A percentile compares a stretch with the other conserved stretches of the same genome.
These are phyloP conservation scores for Pestalotiopsis sp. DNA, from an alignment of 2,329 filamentous ascomycete species.

Conservation along the genomic window DNA sequence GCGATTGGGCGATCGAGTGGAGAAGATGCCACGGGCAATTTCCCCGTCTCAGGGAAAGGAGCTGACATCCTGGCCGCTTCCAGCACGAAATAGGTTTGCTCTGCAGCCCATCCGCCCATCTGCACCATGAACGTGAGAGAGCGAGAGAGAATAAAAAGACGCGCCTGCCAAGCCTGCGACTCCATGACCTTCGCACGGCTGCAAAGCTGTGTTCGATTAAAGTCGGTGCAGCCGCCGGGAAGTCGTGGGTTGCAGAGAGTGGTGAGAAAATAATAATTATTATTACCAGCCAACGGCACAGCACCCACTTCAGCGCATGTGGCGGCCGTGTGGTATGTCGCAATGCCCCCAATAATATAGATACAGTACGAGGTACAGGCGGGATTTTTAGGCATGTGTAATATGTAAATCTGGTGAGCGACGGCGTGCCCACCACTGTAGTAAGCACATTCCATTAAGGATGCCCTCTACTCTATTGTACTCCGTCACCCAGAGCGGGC, in stretches of 20 bases:
- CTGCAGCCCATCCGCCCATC: constrained; percentile 10
- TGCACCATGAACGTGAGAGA: background rate
- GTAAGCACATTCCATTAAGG: background rate
- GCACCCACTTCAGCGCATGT: background rate
- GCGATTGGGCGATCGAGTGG: constrained; percentile 9
- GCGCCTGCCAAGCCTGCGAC: constrained; percentile 9
- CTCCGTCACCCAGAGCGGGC: background rate
- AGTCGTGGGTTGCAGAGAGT: background rate
- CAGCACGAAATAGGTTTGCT: constrained; percentile 2
- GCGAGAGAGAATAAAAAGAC: background rate
- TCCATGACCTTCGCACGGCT: background rate
- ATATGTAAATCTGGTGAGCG: no score
- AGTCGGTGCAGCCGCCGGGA: background rate
- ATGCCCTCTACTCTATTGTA: background rate
- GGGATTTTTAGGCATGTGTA: background rate
- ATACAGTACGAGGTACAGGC: background rate
- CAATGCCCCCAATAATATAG: background rate
- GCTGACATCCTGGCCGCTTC: constrained; percentile 6
- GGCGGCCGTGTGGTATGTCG: background rate
- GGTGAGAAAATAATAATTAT: background rate
- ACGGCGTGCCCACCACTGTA: background rate
- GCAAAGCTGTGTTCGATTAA: background rate
- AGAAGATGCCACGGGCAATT: constrained; percentile 8
- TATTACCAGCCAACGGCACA: background rate
- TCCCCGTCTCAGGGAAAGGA: constrained; percentile 13